These are phyloP conservation scores for Podila epicladia DNA, from an alignment of 192 early-diverging fungal species.

Conservation along the genomic window DNA sequence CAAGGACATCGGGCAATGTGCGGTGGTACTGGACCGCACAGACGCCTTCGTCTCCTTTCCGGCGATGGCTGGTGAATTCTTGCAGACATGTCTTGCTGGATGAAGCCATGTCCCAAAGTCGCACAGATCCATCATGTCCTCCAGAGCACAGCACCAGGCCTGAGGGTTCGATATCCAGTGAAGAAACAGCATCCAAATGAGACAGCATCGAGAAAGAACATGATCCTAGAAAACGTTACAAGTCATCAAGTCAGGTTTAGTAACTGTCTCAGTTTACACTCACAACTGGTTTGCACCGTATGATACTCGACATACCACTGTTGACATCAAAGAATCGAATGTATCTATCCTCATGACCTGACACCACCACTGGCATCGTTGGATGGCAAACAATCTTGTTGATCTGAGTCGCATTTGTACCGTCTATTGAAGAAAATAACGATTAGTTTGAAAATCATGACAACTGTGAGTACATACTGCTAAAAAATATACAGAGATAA, in stretches of 20 bases:
- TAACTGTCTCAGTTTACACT: neutral
- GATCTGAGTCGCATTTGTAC: constrained; percentile 73
- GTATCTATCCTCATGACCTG: constrained; percentile 80
- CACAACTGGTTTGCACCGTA: constrained; percentile 35
- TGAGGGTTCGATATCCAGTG: constrained; percentile 70
- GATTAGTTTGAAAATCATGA: neutral
- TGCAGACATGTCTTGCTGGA: constrained; percentile 70
- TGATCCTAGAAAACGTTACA: constrained; percentile 48
- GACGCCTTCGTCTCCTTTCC: constrained; percentile 82
- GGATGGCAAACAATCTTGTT: constrained; percentile 80
- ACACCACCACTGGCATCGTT: constrained; percentile 74
- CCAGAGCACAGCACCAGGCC: constrained; percentile 64
- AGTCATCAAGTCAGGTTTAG: neutral
- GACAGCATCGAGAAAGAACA: constrained; percentile 72
- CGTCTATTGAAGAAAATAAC: constrained; percentile 34
- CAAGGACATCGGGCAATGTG: constrained; percentile 58
- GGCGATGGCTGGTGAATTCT: constrained; percentile 75
- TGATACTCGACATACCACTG: neutral
- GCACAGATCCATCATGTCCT: constrained; percentile 80
- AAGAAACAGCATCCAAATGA: constrained; percentile 74
- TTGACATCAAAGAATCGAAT: constrained; percentile 83
- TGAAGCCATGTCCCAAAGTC: constrained; percentile 78
- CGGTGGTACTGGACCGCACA: constrained; percentile 67
- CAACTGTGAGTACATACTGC: neutral
- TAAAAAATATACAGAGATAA: neutral